Percentiles rank a stretch among this genome's conserved stretches.
Conservation (phyloP, 2,329 filamentous ascomycete species). For the Penicillium psychrosexuale region DNA sequence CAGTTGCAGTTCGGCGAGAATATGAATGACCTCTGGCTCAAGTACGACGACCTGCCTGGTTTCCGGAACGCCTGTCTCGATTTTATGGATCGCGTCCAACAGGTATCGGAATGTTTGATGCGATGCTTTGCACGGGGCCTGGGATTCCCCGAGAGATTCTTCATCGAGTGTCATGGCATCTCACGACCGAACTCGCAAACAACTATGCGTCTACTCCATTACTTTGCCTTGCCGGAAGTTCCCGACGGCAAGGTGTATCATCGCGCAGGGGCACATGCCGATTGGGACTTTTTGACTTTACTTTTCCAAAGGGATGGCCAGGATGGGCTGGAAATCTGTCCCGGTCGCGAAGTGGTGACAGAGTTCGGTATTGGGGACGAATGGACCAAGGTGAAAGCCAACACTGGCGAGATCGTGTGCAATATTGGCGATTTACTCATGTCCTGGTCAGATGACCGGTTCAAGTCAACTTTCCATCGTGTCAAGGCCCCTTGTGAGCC, state of each 20-base stretch:
- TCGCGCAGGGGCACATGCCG: conserved; percentile 61
- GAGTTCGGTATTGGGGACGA: conserved; percentile 57
- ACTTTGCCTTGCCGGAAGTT: conserved; percentile 48
- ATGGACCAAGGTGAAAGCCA: conserved; percentile 63
- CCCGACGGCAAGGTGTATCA: conserved; percentile 47
- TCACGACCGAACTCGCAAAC: conserved; percentile 52
- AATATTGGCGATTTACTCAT: conserved; percentile 66
- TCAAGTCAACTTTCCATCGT: conserved; percentile 64
- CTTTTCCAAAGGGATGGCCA: conserved; percentile 62
- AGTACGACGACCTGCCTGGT: conserved; percentile 47
- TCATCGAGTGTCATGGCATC: conserved; percentile 54
- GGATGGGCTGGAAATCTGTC: conserved; percentile 63
- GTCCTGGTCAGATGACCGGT: conserved; percentile 65
- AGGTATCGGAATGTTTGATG: conserved; percentile 56
- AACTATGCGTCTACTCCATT: conserved; percentile 57
- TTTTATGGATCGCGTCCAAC: conserved; percentile 57
- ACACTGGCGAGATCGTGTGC: conserved; percentile 56
- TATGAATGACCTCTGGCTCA: conserved; percentile 54
- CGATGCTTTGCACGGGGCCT: conserved; percentile 57
- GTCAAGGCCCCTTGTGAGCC: conserved; percentile 59
- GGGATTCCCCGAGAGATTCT: conserved; percentile 56
- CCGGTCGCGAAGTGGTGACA: conserved; percentile 59
- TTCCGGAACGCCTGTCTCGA: conserved; percentile 47
- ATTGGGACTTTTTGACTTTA: conserved; percentile 62
- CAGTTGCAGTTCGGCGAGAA: conserved; percentile 60